Conservation (phyloP, 345 rosid genomes). For the Eucalyptus pauciflora region DNA sequence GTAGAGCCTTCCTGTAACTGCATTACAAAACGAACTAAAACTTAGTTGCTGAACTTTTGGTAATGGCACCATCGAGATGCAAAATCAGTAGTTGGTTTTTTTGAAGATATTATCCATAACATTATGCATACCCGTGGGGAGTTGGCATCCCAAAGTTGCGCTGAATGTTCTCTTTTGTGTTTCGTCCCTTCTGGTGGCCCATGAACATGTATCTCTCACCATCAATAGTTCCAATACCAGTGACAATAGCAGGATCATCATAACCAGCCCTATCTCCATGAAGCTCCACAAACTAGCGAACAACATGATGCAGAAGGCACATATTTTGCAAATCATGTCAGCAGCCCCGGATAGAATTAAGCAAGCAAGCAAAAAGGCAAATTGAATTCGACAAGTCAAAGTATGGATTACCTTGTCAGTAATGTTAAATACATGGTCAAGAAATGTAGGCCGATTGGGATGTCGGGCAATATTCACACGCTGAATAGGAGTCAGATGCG, state of each 20-base stretch:
- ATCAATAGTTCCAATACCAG: constrained; percentile 90
- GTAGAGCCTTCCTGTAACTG: constrained; percentile 23
- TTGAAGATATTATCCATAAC: background rate
- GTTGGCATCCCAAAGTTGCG: constrained; percentile 99
- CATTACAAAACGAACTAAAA: background rate
- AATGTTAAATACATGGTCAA: constrained; percentile 83
- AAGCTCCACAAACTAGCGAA: constrained; percentile 85
- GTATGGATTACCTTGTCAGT: constrained; percentile 67
- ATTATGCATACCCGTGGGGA: constrained; percentile 68
- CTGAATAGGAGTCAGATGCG: constrained; percentile 75
- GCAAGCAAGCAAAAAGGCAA: background rate
- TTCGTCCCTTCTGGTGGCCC: constrained; percentile 99
- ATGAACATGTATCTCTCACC: constrained; percentile 84
- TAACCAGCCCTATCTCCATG: constrained; percentile 98
- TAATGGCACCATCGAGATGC: background rate
- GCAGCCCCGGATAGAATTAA: background rate
- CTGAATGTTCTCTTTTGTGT: constrained; percentile 88
- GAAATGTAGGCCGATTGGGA: constrained; percentile 97
- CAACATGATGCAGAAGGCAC: background rate
- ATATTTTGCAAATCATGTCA: background rate
- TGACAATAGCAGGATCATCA: constrained; percentile 97
- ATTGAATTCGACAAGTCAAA: background rate
- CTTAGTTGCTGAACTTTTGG: background rate
- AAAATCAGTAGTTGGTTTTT: background rate
- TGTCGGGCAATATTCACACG: constrained; percentile 94